Base-by-base conservation (phyloP, 2,329 filamentous ascomycete genomes). In the Diaporthe citri region DNA sequence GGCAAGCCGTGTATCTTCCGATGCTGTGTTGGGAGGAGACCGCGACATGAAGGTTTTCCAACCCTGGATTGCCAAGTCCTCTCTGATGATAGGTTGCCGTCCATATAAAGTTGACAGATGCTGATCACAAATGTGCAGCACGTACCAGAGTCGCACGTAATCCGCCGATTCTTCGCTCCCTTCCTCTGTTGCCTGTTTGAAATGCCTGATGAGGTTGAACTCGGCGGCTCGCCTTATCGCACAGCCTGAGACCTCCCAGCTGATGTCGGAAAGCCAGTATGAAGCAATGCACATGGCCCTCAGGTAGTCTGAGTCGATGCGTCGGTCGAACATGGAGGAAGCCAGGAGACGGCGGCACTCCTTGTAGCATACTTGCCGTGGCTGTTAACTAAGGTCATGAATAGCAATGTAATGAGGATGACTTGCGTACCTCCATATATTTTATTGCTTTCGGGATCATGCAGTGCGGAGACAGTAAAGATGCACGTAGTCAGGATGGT, bases 21-120 rank as follows among this genome's bases (percentile, higher is more conserved):
- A 67, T 22, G 34, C 34, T 4, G 90, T 84, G 71, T 88, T 87
- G 72, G 92, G 90, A 6, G 88, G 86, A 1, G 88, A 86, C 0
- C 86, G 89, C 2, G 88, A 85, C n/a, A 91, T 81, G 66, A 92
- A 89, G 1, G 85, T 83, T 69, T 91, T 88, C 83, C 89, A 89
- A 3, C 89, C 89, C 64, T 89, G 87, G 52, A 92, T 89, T 0
- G 89, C 87, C 20, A 85, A 81, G 72, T 92, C 89, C 71, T 92
- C 90, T 80, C 88, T 88, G 0, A 91, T 88, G 13, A 91, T 88
- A 0, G 90, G 88, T 0, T 89, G 89, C 2, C 90, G 85, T 2
- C 90, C 90, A 73, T 92, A 92, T 0, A 91, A 82, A 25, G 91
- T 92, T 28, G 89, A 90, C 2, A 91, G 86, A 77, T 92, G 90